A percentile compares a stretch with the other conserved stretches of the same genome.
Conservation (phyloP, 192 early-diverging fungal species). For the Coemansia sp. region DNA sequence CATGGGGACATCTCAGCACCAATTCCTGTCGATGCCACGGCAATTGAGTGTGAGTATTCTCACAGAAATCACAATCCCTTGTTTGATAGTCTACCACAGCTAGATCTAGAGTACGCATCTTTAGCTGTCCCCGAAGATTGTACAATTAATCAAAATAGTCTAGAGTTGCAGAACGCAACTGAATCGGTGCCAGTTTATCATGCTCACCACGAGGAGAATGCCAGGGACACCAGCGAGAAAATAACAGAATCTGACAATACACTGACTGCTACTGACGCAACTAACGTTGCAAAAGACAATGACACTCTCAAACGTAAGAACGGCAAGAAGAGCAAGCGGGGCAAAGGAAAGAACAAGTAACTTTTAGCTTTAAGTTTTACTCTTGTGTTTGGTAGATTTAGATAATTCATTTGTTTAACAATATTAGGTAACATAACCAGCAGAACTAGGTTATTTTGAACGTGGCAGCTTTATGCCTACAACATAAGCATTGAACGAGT, state of each 20-base stretch:
- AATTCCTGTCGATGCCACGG: conserved; percentile 25
- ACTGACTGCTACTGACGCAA: neutral
- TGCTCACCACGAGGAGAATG: neutral
- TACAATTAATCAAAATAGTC: neutral
- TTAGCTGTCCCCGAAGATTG: neutral
- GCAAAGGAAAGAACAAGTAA: conserved; percentile 22
- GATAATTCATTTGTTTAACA: neutral
- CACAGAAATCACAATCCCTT: neutral
- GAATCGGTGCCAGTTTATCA: neutral
- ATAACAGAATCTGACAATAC: neutral
- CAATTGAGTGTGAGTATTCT: conserved; percentile 22
- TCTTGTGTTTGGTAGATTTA: neutral
- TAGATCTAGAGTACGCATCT: conserved; percentile 3
- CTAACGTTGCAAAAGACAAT: neutral
- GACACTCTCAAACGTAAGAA: conserved; percentile 5
- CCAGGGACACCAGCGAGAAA: neutral
- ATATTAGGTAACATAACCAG: neutral
- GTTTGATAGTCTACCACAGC: conserved; percentile 1
- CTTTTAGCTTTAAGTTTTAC: neutral
- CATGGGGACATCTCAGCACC: conserved; percentile 1
- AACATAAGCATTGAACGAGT: conserved; percentile 25
- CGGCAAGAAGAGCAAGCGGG: conserved; percentile 31
- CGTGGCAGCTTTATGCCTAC: conserved; percentile 27
- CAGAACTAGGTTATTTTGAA: neutral
- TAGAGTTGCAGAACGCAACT: neutral